These are phyloP conservation scores for Chamaecyparis obtusa DNA, from an alignment of 75 land plant genomes.

Conservation along the genomic window DNA sequence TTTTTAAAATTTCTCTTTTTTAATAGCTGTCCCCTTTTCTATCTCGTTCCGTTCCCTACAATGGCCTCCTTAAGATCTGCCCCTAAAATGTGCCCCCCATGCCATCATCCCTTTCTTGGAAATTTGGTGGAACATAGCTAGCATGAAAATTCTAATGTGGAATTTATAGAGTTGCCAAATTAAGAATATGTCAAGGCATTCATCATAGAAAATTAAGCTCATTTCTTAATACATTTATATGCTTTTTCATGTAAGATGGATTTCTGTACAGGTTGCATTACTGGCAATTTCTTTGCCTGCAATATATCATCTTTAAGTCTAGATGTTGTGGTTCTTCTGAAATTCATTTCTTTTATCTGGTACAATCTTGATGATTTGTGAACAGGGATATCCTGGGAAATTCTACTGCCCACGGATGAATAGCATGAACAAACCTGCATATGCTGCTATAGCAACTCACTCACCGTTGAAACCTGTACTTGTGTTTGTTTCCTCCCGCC, in stretches of 20 bases:
- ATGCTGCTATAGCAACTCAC: slow-evolving; percentile 98
- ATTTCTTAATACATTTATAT: background rate
- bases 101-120: too few relatives aligned
- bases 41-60: too few relatives aligned
- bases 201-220: background rate
- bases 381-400: slow-evolving; percentile 97
- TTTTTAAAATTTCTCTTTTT: too few relatives aligned
- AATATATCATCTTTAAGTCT: background rate
- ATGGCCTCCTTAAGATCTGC: too few relatives aligned
- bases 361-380: background rate
- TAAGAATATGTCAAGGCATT: too few relatives aligned
- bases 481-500: slow-evolving; percentile 96
- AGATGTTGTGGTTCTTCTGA: background rate
- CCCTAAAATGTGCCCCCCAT: too few relatives aligned
- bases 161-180: too few relatives aligned
- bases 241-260: background rate
- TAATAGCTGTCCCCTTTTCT: too few relatives aligned
- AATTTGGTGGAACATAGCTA: background rate
- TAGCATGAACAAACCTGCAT: slow-evolving; percentile 99
- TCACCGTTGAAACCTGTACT: slow-evolving; percentile 96
- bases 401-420: slow-evolving; percentile 99
- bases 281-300: background rate
- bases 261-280: background rate
- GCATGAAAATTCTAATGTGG: background rate
- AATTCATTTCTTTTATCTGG: background rate